These are phyloP conservation scores for Dryas octopetala DNA, from an alignment of 306 rosid species.

Conservation along the genomic window DNA sequence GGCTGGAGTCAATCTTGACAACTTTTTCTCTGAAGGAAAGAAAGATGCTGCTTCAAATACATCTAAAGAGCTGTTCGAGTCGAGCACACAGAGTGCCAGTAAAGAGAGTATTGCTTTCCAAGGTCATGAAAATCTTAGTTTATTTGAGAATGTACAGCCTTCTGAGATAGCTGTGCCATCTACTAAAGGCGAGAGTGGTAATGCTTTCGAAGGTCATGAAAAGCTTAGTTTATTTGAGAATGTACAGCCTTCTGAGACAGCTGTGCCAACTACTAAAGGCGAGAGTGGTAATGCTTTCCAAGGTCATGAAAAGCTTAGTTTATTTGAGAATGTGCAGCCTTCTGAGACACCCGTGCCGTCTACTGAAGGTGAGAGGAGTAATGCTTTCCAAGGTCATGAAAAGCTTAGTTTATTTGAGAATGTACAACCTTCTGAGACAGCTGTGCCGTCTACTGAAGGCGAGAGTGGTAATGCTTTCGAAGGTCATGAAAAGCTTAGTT, in stretches of 20 bases:
- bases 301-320: slow-evolving; percentile 41
- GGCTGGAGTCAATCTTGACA: slow-evolving; percentile 55
- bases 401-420: slow-evolving; percentile 56
- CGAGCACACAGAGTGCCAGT: slow-evolving; percentile 22
- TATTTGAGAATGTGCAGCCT: slow-evolving; percentile 40
- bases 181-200: slow-evolving; percentile 4
- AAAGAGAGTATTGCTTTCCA: slow-evolving; percentile 28
- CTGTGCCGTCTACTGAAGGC: no score
- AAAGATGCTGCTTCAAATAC: slow-evolving; percentile 36
- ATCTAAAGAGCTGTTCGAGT: slow-evolving; percentile 29
- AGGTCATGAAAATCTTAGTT: slow-evolving; percentile 40
- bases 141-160: slow-evolving; percentile 48
- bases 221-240: slow-evolving; percentile 56
- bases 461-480: slow-evolving; percentile 17
- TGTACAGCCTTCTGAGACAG: slow-evolving; percentile 33
- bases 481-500: slow-evolving; percentile 44
- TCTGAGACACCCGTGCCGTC: no score
- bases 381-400: slow-evolving; percentile 29
- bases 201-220: slow-evolving; percentile 27
- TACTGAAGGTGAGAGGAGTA: neutral
- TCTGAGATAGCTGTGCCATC: slow-evolving; percentile 27
- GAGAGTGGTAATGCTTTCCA: slow-evolving; percentile 16
- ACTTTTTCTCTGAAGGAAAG: slow-evolving; percentile 42
- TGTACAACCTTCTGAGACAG: neutral
- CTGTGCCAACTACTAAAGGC: slow-evolving; percentile 16